A percentile compares a stretch with the other conserved stretches of the same genome.
phyloP scores from a whole-genome alignment of 176 grass and related monocot species.

The Rhipidocladum racemiflorum region DNA sequence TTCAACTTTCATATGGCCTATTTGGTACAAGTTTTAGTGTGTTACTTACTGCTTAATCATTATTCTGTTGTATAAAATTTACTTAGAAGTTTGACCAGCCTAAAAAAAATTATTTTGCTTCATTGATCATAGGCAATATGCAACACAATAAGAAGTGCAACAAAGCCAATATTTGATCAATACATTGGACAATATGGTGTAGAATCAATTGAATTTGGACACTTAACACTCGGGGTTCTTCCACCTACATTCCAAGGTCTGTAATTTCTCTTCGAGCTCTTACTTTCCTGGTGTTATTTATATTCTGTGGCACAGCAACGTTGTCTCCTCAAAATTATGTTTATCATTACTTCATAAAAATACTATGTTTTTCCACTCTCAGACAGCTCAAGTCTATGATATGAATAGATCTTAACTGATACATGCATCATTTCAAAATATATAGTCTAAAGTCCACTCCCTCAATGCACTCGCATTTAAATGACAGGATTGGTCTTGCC shows the following conservation, averaged over 20 bases:
- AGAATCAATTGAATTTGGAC: slow-evolving; percentile 77
- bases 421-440: neutral
- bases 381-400: neutral
- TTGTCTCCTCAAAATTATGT: neutral
- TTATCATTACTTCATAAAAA: neutral
- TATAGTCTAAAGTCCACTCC: neutral
- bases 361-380: neutral
- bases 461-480: neutral
- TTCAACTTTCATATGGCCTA: slow-evolving; percentile 42
- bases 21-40: slow-evolving; percentile 30
- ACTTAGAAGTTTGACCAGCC: neutral
- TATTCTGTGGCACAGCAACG: neutral
- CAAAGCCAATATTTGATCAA: slow-evolving; percentile 73
- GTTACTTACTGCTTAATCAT: neutral
- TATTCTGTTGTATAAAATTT: neutral
- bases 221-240: slow-evolving; percentile 68
- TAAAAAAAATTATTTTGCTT: slow-evolving; percentile 7
- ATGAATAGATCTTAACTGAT: neutral
- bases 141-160: slow-evolving; percentile 59
- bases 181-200: slow-evolving; percentile 82
- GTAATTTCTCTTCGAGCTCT: slow-evolving; percentile 18
- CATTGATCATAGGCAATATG: slow-evolving; percentile 65
- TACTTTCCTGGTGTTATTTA: slow-evolving; percentile 10
- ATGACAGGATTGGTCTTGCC: neutral
- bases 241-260: slow-evolving; percentile 82